Conservation (phyloP, 257 asterid species). For the Scutellaria galericulata region DNA sequence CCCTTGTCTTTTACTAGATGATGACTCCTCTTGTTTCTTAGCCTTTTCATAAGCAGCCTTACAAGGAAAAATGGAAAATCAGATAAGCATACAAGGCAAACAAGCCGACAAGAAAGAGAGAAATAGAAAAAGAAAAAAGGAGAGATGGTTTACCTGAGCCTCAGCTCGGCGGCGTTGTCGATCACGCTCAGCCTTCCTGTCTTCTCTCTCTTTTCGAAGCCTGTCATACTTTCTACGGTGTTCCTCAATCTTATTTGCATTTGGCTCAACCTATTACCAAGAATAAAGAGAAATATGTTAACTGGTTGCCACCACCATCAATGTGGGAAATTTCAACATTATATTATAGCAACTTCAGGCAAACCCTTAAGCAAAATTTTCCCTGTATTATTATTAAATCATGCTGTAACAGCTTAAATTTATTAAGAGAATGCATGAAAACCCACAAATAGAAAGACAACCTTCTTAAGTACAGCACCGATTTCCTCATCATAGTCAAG, state of each 20-base stretch:
- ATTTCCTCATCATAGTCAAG: slow-evolving; percentile 97
- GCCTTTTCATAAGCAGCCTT: slow-evolving; percentile 98
- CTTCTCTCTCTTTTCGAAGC: slow-evolving; percentile 89
- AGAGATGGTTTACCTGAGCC: slow-evolving; percentile 66
- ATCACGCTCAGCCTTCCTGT: slow-evolving; percentile 69
- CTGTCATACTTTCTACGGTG: slow-evolving; percentile 89
- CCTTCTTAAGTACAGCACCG: slow-evolving; percentile 87
- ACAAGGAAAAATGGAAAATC: slow-evolving; percentile 16
- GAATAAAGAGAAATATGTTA: neutral
- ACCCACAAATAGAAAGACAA: slow-evolving; percentile 29
- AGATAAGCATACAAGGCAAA: slow-evolving; percentile 9
- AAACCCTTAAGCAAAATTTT: slow-evolving; percentile 8
- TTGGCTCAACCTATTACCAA: slow-evolving; percentile 82
- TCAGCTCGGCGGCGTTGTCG: slow-evolving; percentile 84
- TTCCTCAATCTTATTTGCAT: slow-evolving; percentile 89
- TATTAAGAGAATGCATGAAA: neutral
- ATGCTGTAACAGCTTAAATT: neutral
- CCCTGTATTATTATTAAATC: neutral
- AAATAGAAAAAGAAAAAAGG: neutral
- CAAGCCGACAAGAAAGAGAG: neutral
- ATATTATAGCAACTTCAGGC: neutral
- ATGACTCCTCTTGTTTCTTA: slow-evolving; percentile 82
- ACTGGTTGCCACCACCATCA: neutral
- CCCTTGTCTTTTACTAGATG: slow-evolving; percentile 71
- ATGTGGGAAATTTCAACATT: neutral